Percentiles rank a stretch among this genome's conserved stretches.
phyloP scores from a whole-genome alignment of 352 stramenopile species.

The Phytophthora cryptogea region DNA sequence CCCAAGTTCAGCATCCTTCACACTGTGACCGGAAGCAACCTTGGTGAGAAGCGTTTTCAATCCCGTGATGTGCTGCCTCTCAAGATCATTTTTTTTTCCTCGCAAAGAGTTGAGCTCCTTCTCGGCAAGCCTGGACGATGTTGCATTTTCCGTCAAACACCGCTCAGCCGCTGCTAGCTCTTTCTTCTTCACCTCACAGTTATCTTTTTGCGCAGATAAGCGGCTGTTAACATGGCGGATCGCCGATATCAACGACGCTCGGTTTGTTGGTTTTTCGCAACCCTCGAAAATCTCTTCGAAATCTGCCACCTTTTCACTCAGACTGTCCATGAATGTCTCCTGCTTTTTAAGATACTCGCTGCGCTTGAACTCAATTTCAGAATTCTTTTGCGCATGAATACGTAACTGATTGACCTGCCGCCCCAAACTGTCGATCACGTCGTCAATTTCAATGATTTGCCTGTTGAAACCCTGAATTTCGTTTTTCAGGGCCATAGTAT shows the following conservation, averaged over 20 bases:
- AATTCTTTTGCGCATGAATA: slow-evolving; percentile 48
- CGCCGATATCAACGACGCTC: slow-evolving; percentile 27
- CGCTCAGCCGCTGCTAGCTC: slow-evolving; percentile 39
- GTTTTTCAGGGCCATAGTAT: slow-evolving; percentile 38
- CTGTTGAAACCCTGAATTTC: slow-evolving; percentile 54
- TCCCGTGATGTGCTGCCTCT: slow-evolving; percentile 53
- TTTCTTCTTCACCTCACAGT: slow-evolving; percentile 30
- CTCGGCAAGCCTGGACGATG: slow-evolving; percentile 53
- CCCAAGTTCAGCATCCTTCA: slow-evolving; percentile 53
- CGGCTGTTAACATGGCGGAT: slow-evolving; percentile 35
- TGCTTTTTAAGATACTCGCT: slow-evolving; percentile 49
- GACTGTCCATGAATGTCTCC: slow-evolving; percentile 42
- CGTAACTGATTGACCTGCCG: slow-evolving; percentile 63
- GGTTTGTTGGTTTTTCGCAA: slow-evolving; percentile 35
- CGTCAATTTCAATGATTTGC: slow-evolving; percentile 47
- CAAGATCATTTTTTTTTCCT: slow-evolving; percentile 54
- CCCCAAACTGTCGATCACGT: slow-evolving; percentile 49
- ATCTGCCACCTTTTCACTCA: slow-evolving; percentile 53
- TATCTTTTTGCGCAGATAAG: slow-evolving; percentile 26
- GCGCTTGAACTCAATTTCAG: slow-evolving; percentile 54
- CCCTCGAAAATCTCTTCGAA: slow-evolving; percentile 40
- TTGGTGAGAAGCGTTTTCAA: slow-evolving; percentile 58
- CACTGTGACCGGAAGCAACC: slow-evolving; percentile 44
- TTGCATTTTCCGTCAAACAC: slow-evolving; percentile 55
- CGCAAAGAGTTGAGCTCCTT: slow-evolving; percentile 44